Evolutionary conservation across 2,329 filamentous ascomycete species (phyloP), one percentile per base, ranked within the genome.

Genomic region (Septoria linicola): DNA sequence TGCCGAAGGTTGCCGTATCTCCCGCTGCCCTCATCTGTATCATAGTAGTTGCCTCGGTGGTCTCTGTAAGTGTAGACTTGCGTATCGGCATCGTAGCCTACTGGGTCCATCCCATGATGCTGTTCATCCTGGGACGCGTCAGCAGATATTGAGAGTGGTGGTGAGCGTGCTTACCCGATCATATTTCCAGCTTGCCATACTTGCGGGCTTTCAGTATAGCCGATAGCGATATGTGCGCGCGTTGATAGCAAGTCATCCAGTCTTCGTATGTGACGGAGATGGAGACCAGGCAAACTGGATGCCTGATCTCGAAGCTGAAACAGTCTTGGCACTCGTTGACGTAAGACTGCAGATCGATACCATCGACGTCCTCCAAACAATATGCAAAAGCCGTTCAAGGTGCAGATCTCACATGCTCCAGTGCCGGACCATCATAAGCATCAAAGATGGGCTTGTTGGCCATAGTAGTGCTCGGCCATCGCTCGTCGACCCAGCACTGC

Each of bases 61-160:
- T 58, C 51, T 35, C 37, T 45, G 27, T 48, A 55, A 1, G 54
- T 59, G 46, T 59, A 59, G 10, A 34, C 42, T 27, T 53, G 45
- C 7, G 51, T 53, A 25, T 59, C 54, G 25, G 48, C 57, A 21
- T 59, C 57, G 46, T 59, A 59, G 41, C 54, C 54, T 10, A 59
- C 49, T 13, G 51, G 35, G 8, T 54, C 27, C 49, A 54, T 53
- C 21, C 49, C 51, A 17, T 44, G 41, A 17, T 44, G 41, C 25
- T 44, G 30, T 34, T 44, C 14, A 27, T 47, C 36, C 4, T 54
- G 53, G n/a, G n/a, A n/a, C n/a, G 1, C 49, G 36, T 19, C 44
- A 48, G 16, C 41, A 44, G 17, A 16, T 11, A 8, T 34, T 8
- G 36, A 3, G 17, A 21, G 4, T 19, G 7, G 20, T 17, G 14